Conservation (phyloP, 2,329 filamentous ascomycete species). For the Fusarium zealandicum region DNA sequence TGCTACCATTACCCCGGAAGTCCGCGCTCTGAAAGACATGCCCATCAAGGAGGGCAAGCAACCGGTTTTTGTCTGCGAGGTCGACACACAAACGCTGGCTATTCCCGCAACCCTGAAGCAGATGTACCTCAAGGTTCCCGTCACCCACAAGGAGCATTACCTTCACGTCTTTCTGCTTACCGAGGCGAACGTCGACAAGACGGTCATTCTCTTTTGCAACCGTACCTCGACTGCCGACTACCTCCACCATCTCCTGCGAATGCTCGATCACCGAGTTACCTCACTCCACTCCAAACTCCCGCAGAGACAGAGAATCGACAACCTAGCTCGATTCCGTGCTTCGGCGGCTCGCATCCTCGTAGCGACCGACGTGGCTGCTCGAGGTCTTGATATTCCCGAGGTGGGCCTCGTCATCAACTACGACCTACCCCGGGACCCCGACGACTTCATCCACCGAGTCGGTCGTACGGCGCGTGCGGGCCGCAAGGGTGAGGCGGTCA, state of each 20-base stretch:
- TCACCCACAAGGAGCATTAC: constrained; percentile 94
- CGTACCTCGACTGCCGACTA: constrained; percentile 87
- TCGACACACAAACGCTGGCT: constrained; percentile 76
- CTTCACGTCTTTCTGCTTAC: constrained; percentile 89
- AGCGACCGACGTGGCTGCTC: constrained; percentile 91
- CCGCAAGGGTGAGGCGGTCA: constrained; percentile 80
- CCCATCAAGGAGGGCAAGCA: constrained; percentile 72
- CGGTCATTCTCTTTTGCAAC: constrained; percentile 94
- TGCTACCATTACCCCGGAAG: constrained; percentile 91
- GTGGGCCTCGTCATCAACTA: constrained; percentile 93
- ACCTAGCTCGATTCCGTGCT: constrained; percentile 90
- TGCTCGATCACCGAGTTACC: constrained; percentile 89
- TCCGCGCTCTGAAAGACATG: constrained; percentile 83
- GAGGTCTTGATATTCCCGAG: constrained; percentile 94
- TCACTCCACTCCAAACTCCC: constrained; percentile 87
- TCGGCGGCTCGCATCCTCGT: constrained; percentile 88
- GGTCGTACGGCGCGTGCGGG: constrained; percentile 95
- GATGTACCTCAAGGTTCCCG: constrained; percentile 84
- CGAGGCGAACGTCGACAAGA: constrained; percentile 74
- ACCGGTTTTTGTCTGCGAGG: constrained; percentile 88
- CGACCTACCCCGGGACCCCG: constrained; percentile 92
- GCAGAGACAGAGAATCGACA: constrained; percentile 84
- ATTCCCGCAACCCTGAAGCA: constrained; percentile 84
- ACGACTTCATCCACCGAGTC: constrained; percentile 97
- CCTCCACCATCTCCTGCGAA: constrained; percentile 84